Evolutionary conservation across 75 land plant genomes (phyloP).

Genomic region (Cunninghamia lanceolata): DNA sequence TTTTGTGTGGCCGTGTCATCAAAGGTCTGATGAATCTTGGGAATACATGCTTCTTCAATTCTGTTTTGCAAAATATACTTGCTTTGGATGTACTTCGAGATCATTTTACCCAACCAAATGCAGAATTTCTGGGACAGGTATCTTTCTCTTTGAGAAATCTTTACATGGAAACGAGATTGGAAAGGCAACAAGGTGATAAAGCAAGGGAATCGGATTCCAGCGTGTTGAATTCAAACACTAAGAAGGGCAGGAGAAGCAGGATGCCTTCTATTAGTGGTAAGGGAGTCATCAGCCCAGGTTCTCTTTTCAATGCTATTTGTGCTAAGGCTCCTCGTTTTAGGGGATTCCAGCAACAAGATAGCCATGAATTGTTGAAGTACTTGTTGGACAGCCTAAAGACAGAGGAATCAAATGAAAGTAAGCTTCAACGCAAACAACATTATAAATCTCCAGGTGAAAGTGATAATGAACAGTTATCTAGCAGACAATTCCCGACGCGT

Average conservation of each 20-base stretch:
- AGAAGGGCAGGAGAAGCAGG: slow-evolving; percentile 12
- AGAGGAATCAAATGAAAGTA: slow-evolving; percentile 57
- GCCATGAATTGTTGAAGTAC: slow-evolving; percentile 87
- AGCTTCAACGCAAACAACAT: slow-evolving; percentile 12
- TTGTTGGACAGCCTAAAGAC: slow-evolving; percentile 72
- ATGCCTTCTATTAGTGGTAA: slow-evolving; percentile 15
- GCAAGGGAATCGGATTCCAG: background rate
- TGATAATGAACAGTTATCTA: background rate
- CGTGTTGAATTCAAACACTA: background rate
- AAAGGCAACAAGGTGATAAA: background rate
- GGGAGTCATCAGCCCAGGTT: slow-evolving; percentile 44
- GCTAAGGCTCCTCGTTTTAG: slow-evolving; percentile 84
- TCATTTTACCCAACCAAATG: slow-evolving; percentile 33
- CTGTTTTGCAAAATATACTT: slow-evolving; percentile 82
- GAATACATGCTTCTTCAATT: slow-evolving; percentile 96
- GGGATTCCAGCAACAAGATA: slow-evolving; percentile 95
- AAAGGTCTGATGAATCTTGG: slow-evolving; percentile 83
- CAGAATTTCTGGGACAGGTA: slow-evolving; percentile 48
- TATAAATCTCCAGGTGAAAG: background rate
- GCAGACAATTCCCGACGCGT: background rate
- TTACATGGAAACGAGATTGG: slow-evolving; percentile 37
- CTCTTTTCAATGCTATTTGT: slow-evolving; percentile 68
- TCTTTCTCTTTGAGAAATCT: slow-evolving; percentile 67
- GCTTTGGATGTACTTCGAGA: slow-evolving; percentile 60
- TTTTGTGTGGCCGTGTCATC: slow-evolving; percentile 25